Conservation (phyloP, 179 eudicot genomes). For the Gypsophila paniculata region DNA sequence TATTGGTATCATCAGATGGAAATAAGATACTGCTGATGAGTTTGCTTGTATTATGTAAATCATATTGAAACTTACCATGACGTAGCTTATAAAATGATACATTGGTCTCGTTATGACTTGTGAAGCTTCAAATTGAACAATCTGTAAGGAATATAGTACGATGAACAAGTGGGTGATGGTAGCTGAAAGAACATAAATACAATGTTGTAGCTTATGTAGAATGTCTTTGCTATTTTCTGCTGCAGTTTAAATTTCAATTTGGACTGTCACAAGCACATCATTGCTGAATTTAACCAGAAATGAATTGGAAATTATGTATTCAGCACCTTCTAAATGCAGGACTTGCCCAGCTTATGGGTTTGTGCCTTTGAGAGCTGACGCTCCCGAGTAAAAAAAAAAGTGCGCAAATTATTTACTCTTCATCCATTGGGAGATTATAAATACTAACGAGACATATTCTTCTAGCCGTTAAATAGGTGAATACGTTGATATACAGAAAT, state of each 20-base stretch:
- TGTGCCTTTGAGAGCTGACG: too few relatives aligned
- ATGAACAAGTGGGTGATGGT: background rate
- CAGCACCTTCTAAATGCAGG: background rate
- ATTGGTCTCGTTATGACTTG: background rate
- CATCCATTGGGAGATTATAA: background rate
- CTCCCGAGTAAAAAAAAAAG: background rate
- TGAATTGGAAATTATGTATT: background rate
- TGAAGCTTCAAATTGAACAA: background rate
- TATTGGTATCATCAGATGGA: slow-evolving; percentile 3
- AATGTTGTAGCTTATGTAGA: background rate
- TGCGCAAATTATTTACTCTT: background rate
- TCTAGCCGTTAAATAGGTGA: background rate
- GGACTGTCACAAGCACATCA: background rate
- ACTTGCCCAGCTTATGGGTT: background rate
- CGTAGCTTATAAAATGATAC: background rate
- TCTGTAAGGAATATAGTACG: background rate
- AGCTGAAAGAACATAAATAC: background rate
- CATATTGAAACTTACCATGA: background rate
- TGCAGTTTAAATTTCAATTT: background rate
- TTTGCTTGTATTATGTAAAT: background rate
- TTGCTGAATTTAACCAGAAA: background rate
- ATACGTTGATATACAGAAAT: slow-evolving; percentile 17
- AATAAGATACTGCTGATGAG: background rate
- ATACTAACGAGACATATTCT: background rate
- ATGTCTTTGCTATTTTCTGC: background rate